phyloP scores from a whole-genome alignment of 1,284 basidiomycete species.

The Apiotrichum gracile region DNA sequence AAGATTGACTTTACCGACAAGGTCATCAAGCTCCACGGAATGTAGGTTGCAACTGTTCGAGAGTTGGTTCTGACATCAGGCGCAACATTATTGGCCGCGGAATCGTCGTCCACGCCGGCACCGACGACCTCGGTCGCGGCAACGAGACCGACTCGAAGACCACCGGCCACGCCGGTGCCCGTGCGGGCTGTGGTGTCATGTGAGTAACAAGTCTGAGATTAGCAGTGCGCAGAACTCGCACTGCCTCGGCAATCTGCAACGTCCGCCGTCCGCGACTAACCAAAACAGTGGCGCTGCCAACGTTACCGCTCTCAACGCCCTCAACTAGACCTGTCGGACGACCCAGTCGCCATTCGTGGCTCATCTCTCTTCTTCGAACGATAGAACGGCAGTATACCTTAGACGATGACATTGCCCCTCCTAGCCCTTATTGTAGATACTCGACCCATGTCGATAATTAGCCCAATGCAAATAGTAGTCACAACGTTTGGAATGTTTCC shows the following conservation, averaged over 20 bases:
- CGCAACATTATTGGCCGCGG: conserved; percentile 10
- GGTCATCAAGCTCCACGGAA: conserved; percentile 4
- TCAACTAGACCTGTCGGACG: neutral
- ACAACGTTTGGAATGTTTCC: no score
- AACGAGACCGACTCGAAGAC: conserved; percentile 9
- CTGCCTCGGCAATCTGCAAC: neutral
- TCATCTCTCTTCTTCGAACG: no score
- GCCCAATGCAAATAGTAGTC: no score
- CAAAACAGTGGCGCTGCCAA: neutral
- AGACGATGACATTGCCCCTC: no score
- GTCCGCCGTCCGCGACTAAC: neutral
- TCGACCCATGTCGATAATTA: no score
- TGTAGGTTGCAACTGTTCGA: no score
- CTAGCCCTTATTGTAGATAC: no score
- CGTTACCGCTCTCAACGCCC: neutral
- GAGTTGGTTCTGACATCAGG: no score
- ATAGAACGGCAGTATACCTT: neutral
- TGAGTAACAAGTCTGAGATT: neutral
- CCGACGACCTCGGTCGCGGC: conserved; percentile 14
- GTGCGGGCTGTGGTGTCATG: conserved; percentile 13
- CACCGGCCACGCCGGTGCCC: conserved; percentile 15
- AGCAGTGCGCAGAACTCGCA: neutral
- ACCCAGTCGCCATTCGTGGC: no score
- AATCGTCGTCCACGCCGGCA: conserved; percentile 13
- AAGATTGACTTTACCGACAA: conserved; percentile 4